Conservation (phyloP, 83 land plant species). For the Larix sibirica region DNA sequence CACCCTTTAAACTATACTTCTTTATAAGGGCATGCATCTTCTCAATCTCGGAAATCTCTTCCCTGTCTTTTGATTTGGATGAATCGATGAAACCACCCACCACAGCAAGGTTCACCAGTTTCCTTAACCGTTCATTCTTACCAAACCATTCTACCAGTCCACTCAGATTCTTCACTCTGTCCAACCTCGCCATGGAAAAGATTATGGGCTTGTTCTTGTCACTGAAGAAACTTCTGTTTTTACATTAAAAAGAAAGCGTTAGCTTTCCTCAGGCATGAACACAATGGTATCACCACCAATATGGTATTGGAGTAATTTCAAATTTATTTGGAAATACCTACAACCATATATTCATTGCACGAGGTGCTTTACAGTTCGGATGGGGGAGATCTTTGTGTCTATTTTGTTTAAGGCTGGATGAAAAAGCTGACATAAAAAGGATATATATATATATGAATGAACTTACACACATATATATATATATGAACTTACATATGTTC, state of each 20-base stretch:
- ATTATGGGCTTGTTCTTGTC: slow-evolving; percentile 60
- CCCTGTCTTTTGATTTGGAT: slow-evolving; percentile 85
- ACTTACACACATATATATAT: slow-evolving; percentile 34
- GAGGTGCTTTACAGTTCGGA: too few species aligned
- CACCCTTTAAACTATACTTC: slow-evolving; percentile 73
- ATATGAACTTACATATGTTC: slow-evolving; percentile 50
- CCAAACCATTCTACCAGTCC: slow-evolving; percentile 69
- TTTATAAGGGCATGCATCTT: slow-evolving; percentile 78
- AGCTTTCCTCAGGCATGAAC: not conserved
- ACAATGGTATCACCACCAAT: not conserved
- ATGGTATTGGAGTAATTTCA: too few species aligned
- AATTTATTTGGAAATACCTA: too few species aligned
- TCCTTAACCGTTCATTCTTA: slow-evolving; percentile 36
- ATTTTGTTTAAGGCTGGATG: too few species aligned
- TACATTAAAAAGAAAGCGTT: too few species aligned
- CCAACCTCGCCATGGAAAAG: slow-evolving; percentile 79
- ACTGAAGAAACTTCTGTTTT: slow-evolving; percentile 41
- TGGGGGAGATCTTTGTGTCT: too few species aligned
- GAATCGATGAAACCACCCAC: slow-evolving; percentile 61
- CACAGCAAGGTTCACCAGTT: slow-evolving; percentile 59
- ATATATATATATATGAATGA: slow-evolving; percentile 20
- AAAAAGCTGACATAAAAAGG: not conserved
- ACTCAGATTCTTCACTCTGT: slow-evolving; percentile 76
- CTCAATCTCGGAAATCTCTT: slow-evolving; percentile 82
- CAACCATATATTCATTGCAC: too few species aligned